Base-by-base conservation (phyloP, 352 stramenopile genomes). In the Globisporangium spiculum region DNA sequence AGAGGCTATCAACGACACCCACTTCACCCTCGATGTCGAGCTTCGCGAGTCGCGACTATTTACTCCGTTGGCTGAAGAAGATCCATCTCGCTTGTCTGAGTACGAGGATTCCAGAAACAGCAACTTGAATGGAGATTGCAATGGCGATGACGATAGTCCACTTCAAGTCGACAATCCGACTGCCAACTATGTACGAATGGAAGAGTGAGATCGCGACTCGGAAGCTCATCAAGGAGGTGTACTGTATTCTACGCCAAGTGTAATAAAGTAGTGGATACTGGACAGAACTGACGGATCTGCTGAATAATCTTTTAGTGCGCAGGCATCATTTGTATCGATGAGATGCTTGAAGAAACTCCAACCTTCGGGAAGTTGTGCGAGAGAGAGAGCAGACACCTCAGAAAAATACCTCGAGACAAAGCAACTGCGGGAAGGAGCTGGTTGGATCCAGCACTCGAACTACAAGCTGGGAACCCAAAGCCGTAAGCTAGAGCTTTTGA, bases 1-100 rank as follows among this genome's bases (percentile, higher is more conserved):
- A 27, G 74, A 79, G 41, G 75, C 78, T 4, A 80, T 90, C 55
- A 85, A 87, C 60, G 71, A 83, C 24, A 90, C 81, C 18, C 72
- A 70, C 32, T 71, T 79, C 44, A 78, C 62, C 14, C 70, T 70
- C 32, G 67, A 81, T 24, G 52, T 64, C 22, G 75, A 78, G 8
- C 55, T 77, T 1, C 69, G 69, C 6, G 67, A 80, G 27, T 80
- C 72, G 14, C 66, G 67, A 9, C 32, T 80, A 27, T 78, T 60
- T 22, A 46, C 55, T 27, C 55, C 55, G 4, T 5, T 60, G 27
- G n/a, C 55, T 5, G 30, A 60, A 46, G 55, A 38, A 44, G 18
- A 24, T 20, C 18, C 24, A 22, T 5, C 18, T 44, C 27, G 12
- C 24, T 10, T 22, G 3, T 22, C 18, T 27, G n/a, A 44, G 10